Evolutionary conservation across 2,329 filamentous ascomycete genomes (phyloP).

Genomic region (Fusarium sp.): DNA sequence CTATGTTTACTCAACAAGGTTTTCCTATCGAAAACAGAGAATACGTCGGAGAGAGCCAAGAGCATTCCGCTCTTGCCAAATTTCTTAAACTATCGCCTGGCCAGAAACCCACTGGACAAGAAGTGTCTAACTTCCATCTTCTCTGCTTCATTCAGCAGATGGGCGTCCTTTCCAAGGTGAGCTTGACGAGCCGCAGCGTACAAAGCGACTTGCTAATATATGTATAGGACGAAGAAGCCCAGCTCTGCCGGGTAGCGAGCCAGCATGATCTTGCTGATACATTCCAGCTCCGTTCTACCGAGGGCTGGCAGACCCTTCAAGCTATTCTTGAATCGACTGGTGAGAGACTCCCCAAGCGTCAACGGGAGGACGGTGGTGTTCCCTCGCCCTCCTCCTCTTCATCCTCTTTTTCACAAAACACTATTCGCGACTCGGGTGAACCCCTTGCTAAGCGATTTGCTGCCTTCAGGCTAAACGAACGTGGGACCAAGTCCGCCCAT

Average conservation of each 20-base stretch:
- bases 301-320: conserved; percentile 94
- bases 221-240: conserved; percentile 84
- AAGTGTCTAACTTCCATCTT: conserved; percentile 93
- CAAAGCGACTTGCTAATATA: conserved; percentile 11
- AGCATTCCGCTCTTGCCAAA: conserved; percentile 76
- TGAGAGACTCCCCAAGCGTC: conserved; percentile 91
- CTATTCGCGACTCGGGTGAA: conserved; percentile 59
- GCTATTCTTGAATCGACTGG: conserved; percentile 95
- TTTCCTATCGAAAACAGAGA: conserved; percentile 96
- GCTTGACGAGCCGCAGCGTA: conserved; percentile 30
- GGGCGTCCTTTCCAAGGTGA: conserved; percentile 86
- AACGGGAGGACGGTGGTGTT: conserved; percentile 54
- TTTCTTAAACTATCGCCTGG: conserved; percentile 73
- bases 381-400: conserved; percentile 48
- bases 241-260: conserved; percentile 87
- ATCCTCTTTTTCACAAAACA: conserved; percentile 48
- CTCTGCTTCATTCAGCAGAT: conserved; percentile 88
- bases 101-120: conserved; percentile 72
- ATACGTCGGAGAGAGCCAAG: conserved; percentile 86
- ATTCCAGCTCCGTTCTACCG: conserved; percentile 85
- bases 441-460: conserved; percentile 76
- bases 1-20: conserved; percentile 77
- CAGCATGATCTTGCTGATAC: conserved; percentile 84
- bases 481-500: conserved; percentile 45
- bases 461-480: conserved; percentile 73